These are phyloP conservation scores for Termitomyces sp. DNA, from an alignment of 768 basidiomycete species.

Conservation along the genomic window DNA sequence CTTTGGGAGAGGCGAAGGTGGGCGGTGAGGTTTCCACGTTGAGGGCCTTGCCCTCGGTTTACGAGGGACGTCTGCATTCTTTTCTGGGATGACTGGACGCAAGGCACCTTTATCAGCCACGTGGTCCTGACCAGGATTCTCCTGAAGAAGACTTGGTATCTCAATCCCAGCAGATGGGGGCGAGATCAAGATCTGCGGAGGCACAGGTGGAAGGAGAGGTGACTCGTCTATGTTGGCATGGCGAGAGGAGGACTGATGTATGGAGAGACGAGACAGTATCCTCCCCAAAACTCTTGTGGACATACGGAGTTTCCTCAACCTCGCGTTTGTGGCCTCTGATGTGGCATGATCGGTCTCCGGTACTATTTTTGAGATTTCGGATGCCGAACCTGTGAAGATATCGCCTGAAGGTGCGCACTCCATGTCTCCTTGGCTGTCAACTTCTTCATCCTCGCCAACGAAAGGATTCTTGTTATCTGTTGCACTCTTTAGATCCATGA, in stretches of 20 bases:
- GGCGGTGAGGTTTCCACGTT: constrained; percentile 14
- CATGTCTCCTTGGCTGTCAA: neutral
- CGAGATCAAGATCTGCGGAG: constrained; percentile 10
- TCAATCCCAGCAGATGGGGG: constrained; percentile 10
- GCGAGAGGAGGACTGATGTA: constrained; percentile 3
- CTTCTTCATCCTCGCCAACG: neutral
- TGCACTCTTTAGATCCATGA: constrained; percentile 2
- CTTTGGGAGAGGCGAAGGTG: constrained; percentile 13
- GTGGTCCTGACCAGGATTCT: neutral
- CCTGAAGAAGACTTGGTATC: neutral
- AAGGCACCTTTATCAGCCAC: neutral
- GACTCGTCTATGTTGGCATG: neutral
- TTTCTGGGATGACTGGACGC: neutral
- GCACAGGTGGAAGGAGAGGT: constrained; percentile 3
- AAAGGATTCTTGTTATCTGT: neutral
- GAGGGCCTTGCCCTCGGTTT: constrained; percentile 1
- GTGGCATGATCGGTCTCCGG: neutral
- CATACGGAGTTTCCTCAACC: constrained; percentile 4
- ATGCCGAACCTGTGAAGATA: neutral
- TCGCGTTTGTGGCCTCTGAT: neutral
- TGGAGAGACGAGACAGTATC: constrained; percentile 12
- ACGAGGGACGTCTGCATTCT: neutral
- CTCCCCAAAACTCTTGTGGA: constrained; percentile 11
- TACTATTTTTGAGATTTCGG: neutral
- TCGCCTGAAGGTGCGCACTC: neutral